phyloP scores from a whole-genome alignment of 2,329 filamentous ascomycete species.

The Penicillium corylophilum region DNA sequence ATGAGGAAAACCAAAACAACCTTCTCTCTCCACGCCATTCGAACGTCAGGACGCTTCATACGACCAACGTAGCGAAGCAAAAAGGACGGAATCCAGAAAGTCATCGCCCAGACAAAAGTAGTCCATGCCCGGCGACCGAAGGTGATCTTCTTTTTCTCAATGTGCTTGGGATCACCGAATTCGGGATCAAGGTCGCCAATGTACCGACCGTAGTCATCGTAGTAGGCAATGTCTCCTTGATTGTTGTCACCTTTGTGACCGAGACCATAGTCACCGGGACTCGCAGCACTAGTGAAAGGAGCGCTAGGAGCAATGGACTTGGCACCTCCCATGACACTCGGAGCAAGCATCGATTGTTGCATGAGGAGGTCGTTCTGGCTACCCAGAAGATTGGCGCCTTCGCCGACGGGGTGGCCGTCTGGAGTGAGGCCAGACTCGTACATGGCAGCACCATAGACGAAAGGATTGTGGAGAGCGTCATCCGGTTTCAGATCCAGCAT shows the following conservation, averaged over 20 bases:
- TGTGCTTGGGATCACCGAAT: constrained; percentile 70
- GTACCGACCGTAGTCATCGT: constrained; percentile 67
- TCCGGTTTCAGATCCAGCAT: constrained; percentile 86
- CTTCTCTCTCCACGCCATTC: constrained; percentile 97
- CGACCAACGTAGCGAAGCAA: constrained; percentile 76
- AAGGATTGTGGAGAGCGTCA: constrained; percentile 47
- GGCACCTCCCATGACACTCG: constrained; percentile 52
- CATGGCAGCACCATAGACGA: constrained; percentile 56
- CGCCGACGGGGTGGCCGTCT: constrained; percentile 56
- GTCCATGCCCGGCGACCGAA: constrained; percentile 74
- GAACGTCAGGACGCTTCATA: constrained; percentile 96
- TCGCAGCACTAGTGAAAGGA: constrained; percentile 49
- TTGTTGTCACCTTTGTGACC: constrained; percentile 80
- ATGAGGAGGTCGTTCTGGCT: constrained; percentile 70
- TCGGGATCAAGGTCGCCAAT: constrained; percentile 72
- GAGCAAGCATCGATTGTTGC: constrained; percentile 50
- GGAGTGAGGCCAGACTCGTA: constrained; percentile 73
- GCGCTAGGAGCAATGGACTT: constrained; percentile 52
- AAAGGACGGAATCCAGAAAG: constrained; percentile 92
- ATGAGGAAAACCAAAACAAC: constrained; percentile 80
- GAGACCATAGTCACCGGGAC: constrained; percentile 78
- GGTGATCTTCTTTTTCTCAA: constrained; percentile 68
- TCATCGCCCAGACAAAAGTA: constrained; percentile 76
- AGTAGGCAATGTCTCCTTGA: constrained; percentile 68
- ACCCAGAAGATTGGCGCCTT: constrained; percentile 62